Evolutionary conservation across 495 filamentous ascomycete genomes (phyloP), one percentile per base, ranked within the genome.

Genomic region (Pyrenula massariospora): DNA sequence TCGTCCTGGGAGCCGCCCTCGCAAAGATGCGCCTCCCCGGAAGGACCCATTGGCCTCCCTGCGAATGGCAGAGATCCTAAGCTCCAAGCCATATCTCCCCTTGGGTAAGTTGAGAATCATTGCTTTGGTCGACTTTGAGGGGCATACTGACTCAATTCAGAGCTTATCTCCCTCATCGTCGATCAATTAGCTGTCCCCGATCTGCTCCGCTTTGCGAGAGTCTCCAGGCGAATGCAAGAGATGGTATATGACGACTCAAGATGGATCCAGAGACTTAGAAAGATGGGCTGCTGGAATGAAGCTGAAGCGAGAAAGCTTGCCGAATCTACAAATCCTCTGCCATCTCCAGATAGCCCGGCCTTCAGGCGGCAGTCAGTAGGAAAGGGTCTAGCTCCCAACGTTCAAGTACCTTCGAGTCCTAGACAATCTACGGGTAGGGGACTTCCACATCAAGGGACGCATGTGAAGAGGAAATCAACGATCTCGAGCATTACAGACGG

Each of bases 221-320:
- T 87, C 24, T 96, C 90, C 55, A 86, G 82, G 67, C 87, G 90
- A 50, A 83, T 95, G 78, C 86, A 86, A 61, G 93, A 99, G 69
- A 99, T 99, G 91, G 94, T 94, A 11, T 97, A 97, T 72, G 94
- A 99, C 76, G 93, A 99, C 68, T 87, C 89, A 20, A 80, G 92
- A 72, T 99, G 93, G 93, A 85, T 96, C 51, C 83, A 86, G 55
- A 80, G 83, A 58, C 70, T 99, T 25, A 83, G 86, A 63, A 77
- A 76, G 24, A 95, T 99, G 81, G 89, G 85, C 3, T 86, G 88
- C 61, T 99, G 94, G 94, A 86, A 92, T 64, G 94, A 99, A 65
- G 66, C 70, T 3, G 93, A 95, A 65, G 93, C 93, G 0, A 78
- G 92, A 54, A 80, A 78, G 63, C 73, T 86, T 59, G 84, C 86